Evolutionary conservation across 805 yeast species (phyloP).

Genomic region (Starmerella gropengiesseri): DNA sequence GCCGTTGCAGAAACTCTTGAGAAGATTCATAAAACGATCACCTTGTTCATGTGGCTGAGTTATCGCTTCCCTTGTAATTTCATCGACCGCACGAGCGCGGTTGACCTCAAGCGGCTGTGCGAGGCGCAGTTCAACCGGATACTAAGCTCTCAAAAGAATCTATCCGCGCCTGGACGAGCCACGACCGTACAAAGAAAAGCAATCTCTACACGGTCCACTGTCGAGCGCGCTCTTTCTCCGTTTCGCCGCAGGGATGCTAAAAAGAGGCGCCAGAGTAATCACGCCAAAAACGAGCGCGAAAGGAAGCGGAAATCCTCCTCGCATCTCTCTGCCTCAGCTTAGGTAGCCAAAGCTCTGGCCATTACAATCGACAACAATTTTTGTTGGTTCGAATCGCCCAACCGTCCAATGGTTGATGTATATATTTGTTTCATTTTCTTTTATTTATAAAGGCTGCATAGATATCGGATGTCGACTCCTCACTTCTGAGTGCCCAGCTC

Average conservation of each 20-base stretch:
- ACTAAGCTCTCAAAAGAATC: slow-evolving; percentile 14
- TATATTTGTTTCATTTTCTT: too few relatives aligned
- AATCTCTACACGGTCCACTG: not conserved
- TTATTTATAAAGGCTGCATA: too few relatives aligned
- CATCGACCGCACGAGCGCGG: slow-evolving; percentile 64
- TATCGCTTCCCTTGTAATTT: slow-evolving; percentile 78
- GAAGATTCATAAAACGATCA: slow-evolving; percentile 52
- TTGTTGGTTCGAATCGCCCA: too few relatives aligned
- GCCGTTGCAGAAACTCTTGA: slow-evolving; percentile 36
- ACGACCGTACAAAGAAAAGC: not conserved
- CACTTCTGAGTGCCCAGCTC: too few relatives aligned
- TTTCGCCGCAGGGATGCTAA: not conserved
- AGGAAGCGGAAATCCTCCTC: too few relatives aligned
- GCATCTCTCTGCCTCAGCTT: too few relatives aligned
- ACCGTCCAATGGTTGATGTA: too few relatives aligned
- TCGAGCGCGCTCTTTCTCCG: not conserved
- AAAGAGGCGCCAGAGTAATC: not conserved
- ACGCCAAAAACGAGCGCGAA: too few relatives aligned
- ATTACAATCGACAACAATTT: too few relatives aligned
- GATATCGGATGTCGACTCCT: too few relatives aligned
- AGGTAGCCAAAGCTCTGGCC: too few relatives aligned
- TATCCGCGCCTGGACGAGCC: slow-evolving; percentile 7
- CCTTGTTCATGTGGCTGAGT: slow-evolving; percentile 72
- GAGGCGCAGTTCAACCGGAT: slow-evolving; percentile 49
- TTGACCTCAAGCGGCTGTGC: slow-evolving; percentile 54